Percentiles rank a stretch among this genome's conserved stretches.
phyloP scores from a whole-genome alignment of 2,329 filamentous ascomycete species.

The Bisporella sp. region DNA sequence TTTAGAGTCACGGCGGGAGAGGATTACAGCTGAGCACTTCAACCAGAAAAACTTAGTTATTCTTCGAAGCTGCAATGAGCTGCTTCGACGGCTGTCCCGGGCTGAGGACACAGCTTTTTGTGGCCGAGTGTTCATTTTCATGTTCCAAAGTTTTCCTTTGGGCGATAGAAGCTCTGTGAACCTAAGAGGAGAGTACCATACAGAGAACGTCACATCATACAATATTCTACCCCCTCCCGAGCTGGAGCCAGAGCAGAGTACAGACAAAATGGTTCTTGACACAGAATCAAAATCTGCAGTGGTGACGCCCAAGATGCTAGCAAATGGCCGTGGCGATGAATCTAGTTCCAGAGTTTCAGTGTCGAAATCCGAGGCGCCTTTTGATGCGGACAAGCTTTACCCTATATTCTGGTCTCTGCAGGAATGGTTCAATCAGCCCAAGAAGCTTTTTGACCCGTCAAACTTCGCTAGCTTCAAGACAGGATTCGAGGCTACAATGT shows the following conservation, averaged over 20 bases:
- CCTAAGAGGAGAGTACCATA: slow-evolving; percentile 88
- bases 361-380: slow-evolving; percentile 37
- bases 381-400: slow-evolving; percentile 71
- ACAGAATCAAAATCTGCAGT: slow-evolving; percentile 28
- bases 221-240: slow-evolving; percentile 46
- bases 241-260: slow-evolving; percentile 33
- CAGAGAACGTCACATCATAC: slow-evolving; percentile 86
- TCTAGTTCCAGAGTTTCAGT: slow-evolving; percentile 30
- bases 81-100: slow-evolving; percentile 86
- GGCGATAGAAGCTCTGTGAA: slow-evolving; percentile 98
- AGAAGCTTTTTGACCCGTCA: slow-evolving; percentile 65
- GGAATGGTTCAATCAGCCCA: slow-evolving; percentile 84
- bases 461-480: slow-evolving; percentile 61
- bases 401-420: slow-evolving; percentile 93
- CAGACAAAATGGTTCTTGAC: slow-evolving; percentile 61
- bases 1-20: slow-evolving; percentile 84
- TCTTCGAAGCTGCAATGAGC: slow-evolving; percentile 88
- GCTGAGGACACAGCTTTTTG: slow-evolving; percentile 97
- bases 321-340: slow-evolving; percentile 23
- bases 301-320: slow-evolving; percentile 24
- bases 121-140: slow-evolving; percentile 93
- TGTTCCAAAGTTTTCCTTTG: slow-evolving; percentile 95
- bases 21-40: slow-evolving; percentile 74
- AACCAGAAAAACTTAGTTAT: slow-evolving; percentile 83
- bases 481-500: slow-evolving; percentile 54